Base-by-base conservation (phyloP, 495 filamentous ascomycete genomes). In the Penicillium canescens region DNA sequence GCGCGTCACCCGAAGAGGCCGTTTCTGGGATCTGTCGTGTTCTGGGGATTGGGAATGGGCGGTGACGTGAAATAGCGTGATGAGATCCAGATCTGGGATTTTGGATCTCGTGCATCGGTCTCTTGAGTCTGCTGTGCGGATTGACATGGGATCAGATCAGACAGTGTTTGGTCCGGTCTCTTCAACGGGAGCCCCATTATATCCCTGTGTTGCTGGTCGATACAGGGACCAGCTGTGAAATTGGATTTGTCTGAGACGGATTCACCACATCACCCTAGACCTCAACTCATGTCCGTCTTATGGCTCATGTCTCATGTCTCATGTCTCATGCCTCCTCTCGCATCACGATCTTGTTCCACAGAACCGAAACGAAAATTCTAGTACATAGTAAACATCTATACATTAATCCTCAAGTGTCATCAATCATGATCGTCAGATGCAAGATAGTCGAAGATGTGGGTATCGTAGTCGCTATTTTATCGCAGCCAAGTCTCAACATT, bases 1-100 rank as follows among this genome's bases (percentile, higher is more conserved):
- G 69, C 42, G 42, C 52, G 16, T 61, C 69, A 11, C 69, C 69
- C n/a, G 69, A 72, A 39, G 69, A 66, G 7, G 69, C 69, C 14
- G 63, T 72, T 13, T 54, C 62, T 43, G 65, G 65, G 4, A 66
- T 72, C 2, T 71, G 64, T 40, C 57, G 52, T 21, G 56, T 69
- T 24, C 40, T 69, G n/a, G 62, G 65, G 3, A 60, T 66, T 26
- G 43, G 61, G 31, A 51, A 21, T n/a, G 43, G 34, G 9, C 20
- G 33, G 34, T 50, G 21, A 41, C 10, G 3, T 31, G 8, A 10
- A 7, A 21, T 38, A 5, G 8, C 3, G 10, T 16, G 1, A 20
- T 24, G 18, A 47, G 11, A 28, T 24, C 16, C 34, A 20, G 14
- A 24, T n/a, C 45, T 31, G 28, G 28, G 8, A 26, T 9, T 14